Percentiles rank a stretch among this genome's conserved stretches.
Evolutionary conservation across 1,139 yeast species (phyloP).

Genomic region (Suhomyces terraborum): DNA sequence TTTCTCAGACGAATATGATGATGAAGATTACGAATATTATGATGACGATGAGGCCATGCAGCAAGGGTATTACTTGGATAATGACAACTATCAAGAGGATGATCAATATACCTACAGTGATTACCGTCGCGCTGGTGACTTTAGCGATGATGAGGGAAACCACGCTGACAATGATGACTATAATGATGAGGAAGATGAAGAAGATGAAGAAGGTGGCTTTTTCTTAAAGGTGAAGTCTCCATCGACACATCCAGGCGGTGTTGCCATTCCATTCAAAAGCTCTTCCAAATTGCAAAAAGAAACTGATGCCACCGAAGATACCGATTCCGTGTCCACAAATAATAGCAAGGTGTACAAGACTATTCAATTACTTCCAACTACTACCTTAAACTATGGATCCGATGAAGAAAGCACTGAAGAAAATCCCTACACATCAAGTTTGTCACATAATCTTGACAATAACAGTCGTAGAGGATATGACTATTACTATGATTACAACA

Average conservation of each 20-base stretch:
- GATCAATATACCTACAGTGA: slow-evolving; percentile 11
- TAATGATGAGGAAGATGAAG: slow-evolving; percentile 49
- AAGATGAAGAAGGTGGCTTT: slow-evolving; percentile 70
- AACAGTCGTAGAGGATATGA: slow-evolving; percentile 69
- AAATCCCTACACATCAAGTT: slow-evolving; percentile 57
- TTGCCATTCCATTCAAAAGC: slow-evolving; percentile 19
- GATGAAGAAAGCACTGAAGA: slow-evolving; percentile 65
- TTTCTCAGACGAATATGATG: slow-evolving; percentile 35
- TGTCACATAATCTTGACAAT: slow-evolving; percentile 75
- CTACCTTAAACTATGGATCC: slow-evolving; percentile 75
- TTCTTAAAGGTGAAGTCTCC: slow-evolving; percentile 59
- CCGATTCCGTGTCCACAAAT: slow-evolving; percentile 28
- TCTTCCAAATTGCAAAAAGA: slow-evolving; percentile 13
- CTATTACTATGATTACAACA: slow-evolving; percentile 83
- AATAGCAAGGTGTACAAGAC: slow-evolving; percentile 43
- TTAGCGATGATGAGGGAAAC: not conserved
- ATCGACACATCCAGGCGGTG: slow-evolving; percentile 24
- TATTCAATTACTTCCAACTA: slow-evolving; percentile 78
- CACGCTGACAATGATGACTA: slow-evolving; percentile 28
- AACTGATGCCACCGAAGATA: slow-evolving; percentile 24
- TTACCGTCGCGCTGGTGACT: slow-evolving; percentile 3
- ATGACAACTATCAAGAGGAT: slow-evolving; percentile 3
- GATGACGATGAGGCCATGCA: slow-evolving; percentile 22
- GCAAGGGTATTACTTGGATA: slow-evolving; percentile 14
- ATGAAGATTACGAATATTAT: slow-evolving; percentile 24